These are phyloP conservation scores for Podospora anserina DNA, from an alignment of 495 filamentous ascomycete species.

Conservation along the genomic window DNA sequence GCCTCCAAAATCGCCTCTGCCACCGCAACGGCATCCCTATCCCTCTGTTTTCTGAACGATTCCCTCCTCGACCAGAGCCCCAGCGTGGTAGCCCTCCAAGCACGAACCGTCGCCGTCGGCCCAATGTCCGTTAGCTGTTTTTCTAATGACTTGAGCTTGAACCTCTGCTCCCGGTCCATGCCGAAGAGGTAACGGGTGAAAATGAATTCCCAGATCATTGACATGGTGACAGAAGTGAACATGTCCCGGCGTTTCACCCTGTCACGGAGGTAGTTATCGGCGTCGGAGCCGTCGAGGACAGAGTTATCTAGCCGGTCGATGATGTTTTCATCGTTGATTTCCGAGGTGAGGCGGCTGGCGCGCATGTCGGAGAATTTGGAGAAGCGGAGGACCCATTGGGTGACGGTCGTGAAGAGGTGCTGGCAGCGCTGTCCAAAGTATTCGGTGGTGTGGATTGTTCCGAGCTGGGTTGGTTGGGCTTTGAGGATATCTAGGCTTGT, in stretches of 20 bases:
- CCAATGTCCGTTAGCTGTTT: conserved; percentile 84
- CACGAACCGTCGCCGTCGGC: conserved; percentile 74
- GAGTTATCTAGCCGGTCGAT: conserved; percentile 90
- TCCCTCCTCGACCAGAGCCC: conserved; percentile 77
- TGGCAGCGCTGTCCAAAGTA: conserved; percentile 95
- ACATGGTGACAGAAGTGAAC: conserved; percentile 96
- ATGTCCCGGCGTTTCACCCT: conserved; percentile 83
- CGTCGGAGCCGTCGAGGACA: conserved; percentile 87
- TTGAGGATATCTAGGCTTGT: too few species aligned
- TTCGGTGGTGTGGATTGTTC: conserved; percentile 69
- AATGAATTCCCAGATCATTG: conserved; percentile 96
- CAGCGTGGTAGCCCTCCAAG: conserved; percentile 93
- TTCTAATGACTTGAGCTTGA: conserved; percentile 91
- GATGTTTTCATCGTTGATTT: conserved; percentile 81
- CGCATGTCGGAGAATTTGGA: conserved; percentile 91
- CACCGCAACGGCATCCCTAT: conserved; percentile 83
- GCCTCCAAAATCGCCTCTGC: conserved; percentile 79
- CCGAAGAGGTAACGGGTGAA: conserved; percentile 97
- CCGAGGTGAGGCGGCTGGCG: conserved; percentile 72
- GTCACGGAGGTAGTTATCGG: conserved; percentile 78
- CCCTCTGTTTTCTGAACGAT: conserved; percentile 69
- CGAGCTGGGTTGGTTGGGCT: too few species aligned
- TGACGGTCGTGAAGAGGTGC: conserved; percentile 85
- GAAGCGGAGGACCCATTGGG: conserved; percentile 94
- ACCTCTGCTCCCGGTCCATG: conserved; percentile 94